Conservation (phyloP, 1,284 basidiomycete genomes). For the Ustilago trichophora region DNA sequence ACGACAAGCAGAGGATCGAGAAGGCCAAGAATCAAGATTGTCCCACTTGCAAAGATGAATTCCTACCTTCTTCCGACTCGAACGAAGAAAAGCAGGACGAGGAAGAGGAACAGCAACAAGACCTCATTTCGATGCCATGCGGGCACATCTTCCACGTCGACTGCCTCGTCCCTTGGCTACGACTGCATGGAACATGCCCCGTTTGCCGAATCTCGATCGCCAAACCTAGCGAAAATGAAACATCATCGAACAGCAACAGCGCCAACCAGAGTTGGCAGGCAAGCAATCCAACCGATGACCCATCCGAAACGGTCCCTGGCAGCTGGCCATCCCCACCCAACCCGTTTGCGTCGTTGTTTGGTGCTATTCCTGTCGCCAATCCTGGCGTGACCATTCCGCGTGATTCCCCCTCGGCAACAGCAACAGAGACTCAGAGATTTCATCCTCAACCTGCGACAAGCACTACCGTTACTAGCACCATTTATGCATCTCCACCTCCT, state of each 20-base stretch:
- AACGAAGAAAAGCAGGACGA: constrained; percentile 3
- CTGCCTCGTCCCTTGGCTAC: constrained; percentile 60
- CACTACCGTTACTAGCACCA: constrained; percentile 29
- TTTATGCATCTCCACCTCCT: constrained; percentile 5
- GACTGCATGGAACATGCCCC: constrained; percentile 56
- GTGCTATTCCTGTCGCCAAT: no score
- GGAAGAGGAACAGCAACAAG: constrained; percentile 44
- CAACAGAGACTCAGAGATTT: no score
- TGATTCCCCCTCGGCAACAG: no score
- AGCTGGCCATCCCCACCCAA: constrained; percentile 32
- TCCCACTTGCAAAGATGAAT: constrained; percentile 60
- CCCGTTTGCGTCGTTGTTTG: constrained; percentile 17
- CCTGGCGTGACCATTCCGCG: no score
- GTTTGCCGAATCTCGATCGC: constrained; percentile 53
- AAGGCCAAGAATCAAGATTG: constrained; percentile 55
- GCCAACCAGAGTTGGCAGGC: background rate
- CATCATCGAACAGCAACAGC: background rate
- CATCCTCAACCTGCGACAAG: constrained; percentile 21
- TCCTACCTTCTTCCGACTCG: constrained; percentile 15
- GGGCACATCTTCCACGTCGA: constrained; percentile 56
- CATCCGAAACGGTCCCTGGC: constrained; percentile 1
- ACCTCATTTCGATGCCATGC: constrained; percentile 56
- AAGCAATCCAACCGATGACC: background rate
- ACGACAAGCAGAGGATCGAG: constrained; percentile 24
- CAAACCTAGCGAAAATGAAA: constrained; percentile 12